Percentiles rank a stretch among this genome's conserved stretches.
These are phyloP conservation scores for Pleurotus salmoneostramineus DNA, from an alignment of 768 basidiomycete species.

Conservation along the genomic window DNA sequence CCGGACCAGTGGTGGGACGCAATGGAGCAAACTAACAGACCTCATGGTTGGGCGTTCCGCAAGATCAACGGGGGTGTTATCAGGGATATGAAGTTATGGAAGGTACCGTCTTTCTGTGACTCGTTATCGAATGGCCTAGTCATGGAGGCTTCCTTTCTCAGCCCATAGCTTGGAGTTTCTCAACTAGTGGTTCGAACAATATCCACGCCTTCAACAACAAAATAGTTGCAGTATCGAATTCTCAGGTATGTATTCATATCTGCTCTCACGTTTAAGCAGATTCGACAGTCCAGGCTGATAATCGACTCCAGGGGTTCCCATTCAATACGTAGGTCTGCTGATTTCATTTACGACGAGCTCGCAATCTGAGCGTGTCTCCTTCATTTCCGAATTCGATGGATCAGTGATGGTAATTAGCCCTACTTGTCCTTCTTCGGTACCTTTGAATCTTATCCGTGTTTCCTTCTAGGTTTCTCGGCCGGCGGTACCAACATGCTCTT, in stretches of 20 bases:
- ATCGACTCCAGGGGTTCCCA: constrained; percentile 40
- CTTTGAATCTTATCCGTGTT: neutral
- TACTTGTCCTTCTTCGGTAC: neutral
- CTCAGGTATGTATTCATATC: constrained; percentile 18
- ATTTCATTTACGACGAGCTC: neutral
- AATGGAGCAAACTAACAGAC: constrained; percentile 47
- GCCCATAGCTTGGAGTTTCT: constrained; percentile 61
- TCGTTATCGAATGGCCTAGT: neutral
- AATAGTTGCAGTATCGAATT: constrained; percentile 50
- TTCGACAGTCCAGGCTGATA: neutral
- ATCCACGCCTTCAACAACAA: constrained; percentile 51
- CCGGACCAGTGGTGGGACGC: constrained; percentile 54
- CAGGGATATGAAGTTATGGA: constrained; percentile 53
- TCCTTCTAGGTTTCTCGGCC: constrained; percentile 42
- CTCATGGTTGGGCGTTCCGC: constrained; percentile 50
- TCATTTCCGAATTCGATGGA: neutral
- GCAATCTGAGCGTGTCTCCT: neutral
- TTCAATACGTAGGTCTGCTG: constrained; percentile 50
- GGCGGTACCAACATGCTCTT: constrained; percentile 54
- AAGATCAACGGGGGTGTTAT: constrained; percentile 53
- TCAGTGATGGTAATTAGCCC: constrained; percentile 32
- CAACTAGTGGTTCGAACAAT: constrained; percentile 43
- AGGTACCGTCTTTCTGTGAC: constrained; percentile 23
- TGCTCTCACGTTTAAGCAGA: neutral
- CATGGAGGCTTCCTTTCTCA: constrained; percentile 13